Conservation (phyloP, 106 monocot genomes). For the Dendrobium officinale region DNA sequence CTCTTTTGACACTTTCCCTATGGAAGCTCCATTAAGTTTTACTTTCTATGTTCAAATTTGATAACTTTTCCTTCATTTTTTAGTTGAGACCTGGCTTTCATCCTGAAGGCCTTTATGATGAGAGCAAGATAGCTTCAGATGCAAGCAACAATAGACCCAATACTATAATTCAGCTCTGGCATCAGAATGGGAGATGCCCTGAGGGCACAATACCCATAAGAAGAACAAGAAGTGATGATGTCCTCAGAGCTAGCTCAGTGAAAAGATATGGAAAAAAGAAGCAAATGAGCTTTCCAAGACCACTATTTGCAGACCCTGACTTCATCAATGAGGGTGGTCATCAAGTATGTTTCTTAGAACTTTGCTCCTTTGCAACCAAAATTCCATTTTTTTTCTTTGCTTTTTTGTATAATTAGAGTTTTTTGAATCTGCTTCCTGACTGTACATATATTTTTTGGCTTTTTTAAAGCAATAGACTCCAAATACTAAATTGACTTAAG, state of each 20-base stretch:
- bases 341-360: slow-evolving; percentile 27
- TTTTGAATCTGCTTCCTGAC: too few species aligned
- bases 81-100: slow-evolving; percentile 54
- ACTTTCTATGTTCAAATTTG: neutral
- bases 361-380: too few species aligned
- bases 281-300: slow-evolving; percentile 26
- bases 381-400: too few species aligned
- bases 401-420: too few species aligned
- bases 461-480: too few species aligned
- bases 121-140: slow-evolving; percentile 22
- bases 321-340: slow-evolving; percentile 53
- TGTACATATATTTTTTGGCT: too few species aligned
- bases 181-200: slow-evolving; percentile 49
- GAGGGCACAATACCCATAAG: slow-evolving; percentile 57
- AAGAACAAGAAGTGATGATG: slow-evolving; percentile 52
- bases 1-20: neutral
- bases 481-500: neutral
- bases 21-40: neutral
- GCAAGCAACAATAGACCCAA: neutral
- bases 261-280: slow-evolving; percentile 59
- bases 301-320: slow-evolving; percentile 42
- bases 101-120: slow-evolving; percentile 46
- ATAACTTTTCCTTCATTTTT: neutral
- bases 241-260: slow-evolving; percentile 48
- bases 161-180: slow-evolving; percentile 43